Percentiles rank a stretch among this genome's conserved stretches.
Evolutionary conservation across 75 land plant species (phyloP).

Genomic region (Pinus taeda): DNA sequence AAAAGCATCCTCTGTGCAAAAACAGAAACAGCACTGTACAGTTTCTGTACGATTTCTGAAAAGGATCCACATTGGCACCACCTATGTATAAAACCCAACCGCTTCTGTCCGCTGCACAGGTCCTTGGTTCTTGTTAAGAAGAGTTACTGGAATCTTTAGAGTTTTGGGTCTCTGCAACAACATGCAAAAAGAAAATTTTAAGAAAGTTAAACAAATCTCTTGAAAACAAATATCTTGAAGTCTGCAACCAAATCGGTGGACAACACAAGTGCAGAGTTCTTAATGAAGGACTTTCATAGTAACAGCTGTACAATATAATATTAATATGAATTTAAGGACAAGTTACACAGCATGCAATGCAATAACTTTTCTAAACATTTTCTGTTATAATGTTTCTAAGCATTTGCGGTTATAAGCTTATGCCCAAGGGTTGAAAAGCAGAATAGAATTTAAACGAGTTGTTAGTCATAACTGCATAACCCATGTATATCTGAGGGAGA

Average conservation of each 20-base stretch:
- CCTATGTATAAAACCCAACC: neutral
- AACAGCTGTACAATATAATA: neutral
- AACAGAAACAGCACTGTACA: neutral
- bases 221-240: neutral
- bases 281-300: neutral
- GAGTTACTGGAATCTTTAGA: neutral
- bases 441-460: neutral
- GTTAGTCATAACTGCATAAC: neutral
- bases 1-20: neutral
- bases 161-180: constrained; percentile 6
- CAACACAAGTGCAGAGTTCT: neutral
- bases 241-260: neutral
- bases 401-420: neutral
- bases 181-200: neutral
- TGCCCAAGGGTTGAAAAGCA: neutral
- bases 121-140: neutral
- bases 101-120: neutral
- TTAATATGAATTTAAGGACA: neutral
- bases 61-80: neutral
- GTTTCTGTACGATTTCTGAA: no score
- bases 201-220: neutral
- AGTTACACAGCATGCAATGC: neutral
- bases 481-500: neutral
- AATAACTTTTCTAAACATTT: neutral
- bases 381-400: neutral